A percentile compares a stretch with the other conserved stretches of the same genome.
Evolutionary conservation across 2,329 filamentous ascomycete species (phyloP).

Genomic region (Bipolaris oryzae): DNA sequence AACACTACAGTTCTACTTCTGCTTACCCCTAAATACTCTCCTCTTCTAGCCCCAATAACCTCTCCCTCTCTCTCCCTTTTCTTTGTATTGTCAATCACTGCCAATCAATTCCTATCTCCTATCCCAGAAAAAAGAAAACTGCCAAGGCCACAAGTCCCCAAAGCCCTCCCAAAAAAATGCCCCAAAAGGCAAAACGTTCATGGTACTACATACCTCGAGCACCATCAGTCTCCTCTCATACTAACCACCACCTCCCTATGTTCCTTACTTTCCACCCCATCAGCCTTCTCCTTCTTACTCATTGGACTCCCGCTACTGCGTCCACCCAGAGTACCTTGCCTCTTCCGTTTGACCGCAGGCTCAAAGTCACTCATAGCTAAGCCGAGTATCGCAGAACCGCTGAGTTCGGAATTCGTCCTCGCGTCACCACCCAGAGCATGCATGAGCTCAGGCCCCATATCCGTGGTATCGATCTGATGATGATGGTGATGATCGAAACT

Average conservation of each 20-base stretch:
- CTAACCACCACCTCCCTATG: not conserved
- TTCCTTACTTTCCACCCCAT: not conserved
- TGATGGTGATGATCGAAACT: conserved; percentile 28
- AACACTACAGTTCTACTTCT: too few relatives aligned
- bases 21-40: not conserved
- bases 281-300: conserved; percentile 34
- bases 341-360: conserved; percentile 36
- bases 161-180: not conserved
- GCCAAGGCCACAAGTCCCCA: not conserved
- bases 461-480: conserved; percentile 12
- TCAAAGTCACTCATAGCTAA: conserved; percentile 21
- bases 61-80: not conserved
- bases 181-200: not conserved
- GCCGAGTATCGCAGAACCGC: conserved; percentile 7
- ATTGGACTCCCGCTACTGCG: conserved; percentile 28
- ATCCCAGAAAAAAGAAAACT: not conserved
- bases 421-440: conserved; percentile 8
- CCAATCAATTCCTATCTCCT: not conserved
- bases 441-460: conserved; percentile 24
- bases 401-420: conserved; percentile 6
- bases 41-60: not conserved
- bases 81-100: not conserved
- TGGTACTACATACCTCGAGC: not conserved
- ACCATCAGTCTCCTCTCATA: conserved; percentile 5
- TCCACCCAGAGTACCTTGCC: conserved; percentile 28